Percentiles rank a stretch among this genome's conserved stretches.
phyloP scores from a whole-genome alignment of 805 yeast species.

The Yarrowia sp. region DNA sequence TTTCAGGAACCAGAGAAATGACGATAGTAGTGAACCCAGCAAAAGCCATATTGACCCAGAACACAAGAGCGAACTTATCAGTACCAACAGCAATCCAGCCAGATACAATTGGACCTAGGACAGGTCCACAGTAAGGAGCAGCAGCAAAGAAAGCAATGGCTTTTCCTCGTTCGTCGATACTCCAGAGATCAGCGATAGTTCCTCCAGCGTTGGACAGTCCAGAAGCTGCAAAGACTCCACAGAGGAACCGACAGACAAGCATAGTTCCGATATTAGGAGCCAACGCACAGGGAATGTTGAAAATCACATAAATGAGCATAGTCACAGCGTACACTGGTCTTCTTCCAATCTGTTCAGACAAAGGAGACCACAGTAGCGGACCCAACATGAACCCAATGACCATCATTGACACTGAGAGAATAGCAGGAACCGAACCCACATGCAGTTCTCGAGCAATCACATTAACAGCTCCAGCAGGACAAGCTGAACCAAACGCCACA shows the following conservation, averaged over 20 bases:
- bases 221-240: constrained; percentile 83
- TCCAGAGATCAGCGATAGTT: constrained; percentile 84
- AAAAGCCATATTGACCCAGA: constrained; percentile 92
- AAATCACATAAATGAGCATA: constrained; percentile 67
- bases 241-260: constrained; percentile 76
- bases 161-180: constrained; percentile 74
- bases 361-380: constrained; percentile 86
- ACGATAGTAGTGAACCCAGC: constrained; percentile 79
- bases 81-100: constrained; percentile 79
- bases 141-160: constrained; percentile 91
- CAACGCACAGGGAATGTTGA: constrained; percentile 84
- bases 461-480: constrained; percentile 82
- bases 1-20: constrained; percentile 74
- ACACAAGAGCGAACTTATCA: constrained; percentile 59
- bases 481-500: constrained; percentile 92
- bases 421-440: constrained; percentile 77
- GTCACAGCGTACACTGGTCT: constrained; percentile 78
- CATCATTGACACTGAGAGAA: constrained; percentile 78
- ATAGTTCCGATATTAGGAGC: constrained; percentile 80
- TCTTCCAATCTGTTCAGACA: constrained; percentile 82
- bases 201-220: constrained; percentile 89
- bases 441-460: constrained; percentile 61
- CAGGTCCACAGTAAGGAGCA: constrained; percentile 93
- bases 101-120: constrained; percentile 80
- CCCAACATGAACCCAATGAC: constrained; percentile 86